Base-by-base conservation (phyloP, 2,329 filamentous ascomycete genomes). In the Aspergillus chevalieri region DNA sequence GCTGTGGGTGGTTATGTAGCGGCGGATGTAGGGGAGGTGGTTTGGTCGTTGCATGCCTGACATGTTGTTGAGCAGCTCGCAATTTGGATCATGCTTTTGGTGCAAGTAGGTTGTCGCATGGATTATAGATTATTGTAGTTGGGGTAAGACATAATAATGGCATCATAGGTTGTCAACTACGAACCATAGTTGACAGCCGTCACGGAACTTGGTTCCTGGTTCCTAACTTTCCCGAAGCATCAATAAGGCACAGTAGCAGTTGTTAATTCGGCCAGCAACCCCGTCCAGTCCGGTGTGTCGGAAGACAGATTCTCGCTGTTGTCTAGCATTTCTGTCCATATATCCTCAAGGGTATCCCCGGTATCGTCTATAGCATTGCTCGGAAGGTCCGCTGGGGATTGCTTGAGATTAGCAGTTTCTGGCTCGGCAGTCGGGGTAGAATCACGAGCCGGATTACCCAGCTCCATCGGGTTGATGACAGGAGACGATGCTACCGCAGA, bases 1-100 rank as follows among this genome's bases (percentile, higher is more conserved):
- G 51, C 62, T 62, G 63, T 72, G 68, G 17, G 64, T 66, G 19
- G 69, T 72, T 47, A 71, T 71, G 53, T 62, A 66, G 47, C 69
- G 68, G 51, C 65, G 63, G 50, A 65, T 65, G 21, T 54, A 51
- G 3, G 64, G 65, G 52, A 64, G 64, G 34, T 59, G 49, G 51
- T 62, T 65, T 36, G 48, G 49, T 43, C 55, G 34, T 41, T 56
- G 26, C 56, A 60, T 60, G 21, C 9, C 9, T 43, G 17, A 30
- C 26, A 22, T 22, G 26, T 28, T 28, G 26, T 4, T 9, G 4
- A 30, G 10, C 26, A 9, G 12, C 9, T 30, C 10, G 26, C 3
- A 0, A 9, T 30, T 1, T 30, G 26, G 1, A 30, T 30, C 10
- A 12, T 30, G 26, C 26, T 22, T 22, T 39, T 22, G 9, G 19